Evolutionary conservation across 1,284 basidiomycete genomes (phyloP).

Genomic region (Tetrapyrgos nigripes): DNA sequence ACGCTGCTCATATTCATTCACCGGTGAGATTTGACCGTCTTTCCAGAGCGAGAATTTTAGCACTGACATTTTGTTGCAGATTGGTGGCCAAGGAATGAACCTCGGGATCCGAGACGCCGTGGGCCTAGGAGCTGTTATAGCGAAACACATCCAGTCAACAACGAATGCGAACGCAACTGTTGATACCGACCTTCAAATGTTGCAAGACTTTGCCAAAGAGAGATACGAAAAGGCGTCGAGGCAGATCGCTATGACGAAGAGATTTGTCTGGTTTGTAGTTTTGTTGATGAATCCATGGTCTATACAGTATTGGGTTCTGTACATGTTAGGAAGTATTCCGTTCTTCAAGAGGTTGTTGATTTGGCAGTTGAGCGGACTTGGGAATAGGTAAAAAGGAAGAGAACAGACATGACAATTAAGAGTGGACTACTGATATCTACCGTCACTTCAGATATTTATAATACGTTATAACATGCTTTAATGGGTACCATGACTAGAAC

Average conservation of each 20-base stretch:
- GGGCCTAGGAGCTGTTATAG: slow-evolving; percentile 30
- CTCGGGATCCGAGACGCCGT: slow-evolving; percentile 51
- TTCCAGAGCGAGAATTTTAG: too few relatives aligned
- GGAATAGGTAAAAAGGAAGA: slow-evolving; percentile 9
- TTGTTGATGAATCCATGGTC: neutral
- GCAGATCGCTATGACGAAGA: slow-evolving; percentile 6
- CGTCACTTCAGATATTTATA: too few relatives aligned
- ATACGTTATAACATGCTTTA: too few relatives aligned
- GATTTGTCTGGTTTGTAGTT: neutral
- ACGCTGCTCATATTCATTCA: slow-evolving; percentile 52
- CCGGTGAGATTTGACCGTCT: slow-evolving; percentile 14
- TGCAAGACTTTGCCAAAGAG: slow-evolving; percentile 5
- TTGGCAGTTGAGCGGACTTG: slow-evolving; percentile 7
- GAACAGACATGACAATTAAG: too few relatives aligned
- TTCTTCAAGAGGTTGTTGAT: neutral
- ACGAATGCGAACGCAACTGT: neutral
- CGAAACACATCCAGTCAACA: slow-evolving; percentile 9
- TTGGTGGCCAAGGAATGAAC: slow-evolving; percentile 47
- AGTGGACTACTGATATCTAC: too few relatives aligned
- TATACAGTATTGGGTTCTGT: neutral
- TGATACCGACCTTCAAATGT: neutral
- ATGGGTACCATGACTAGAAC: too few relatives aligned
- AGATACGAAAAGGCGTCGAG: neutral
- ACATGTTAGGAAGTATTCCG: neutral
- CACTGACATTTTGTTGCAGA: too few relatives aligned